These are phyloP conservation scores for Hydrangea macrophylla DNA, from an alignment of 148 eudicot species.

Conservation along the genomic window DNA sequence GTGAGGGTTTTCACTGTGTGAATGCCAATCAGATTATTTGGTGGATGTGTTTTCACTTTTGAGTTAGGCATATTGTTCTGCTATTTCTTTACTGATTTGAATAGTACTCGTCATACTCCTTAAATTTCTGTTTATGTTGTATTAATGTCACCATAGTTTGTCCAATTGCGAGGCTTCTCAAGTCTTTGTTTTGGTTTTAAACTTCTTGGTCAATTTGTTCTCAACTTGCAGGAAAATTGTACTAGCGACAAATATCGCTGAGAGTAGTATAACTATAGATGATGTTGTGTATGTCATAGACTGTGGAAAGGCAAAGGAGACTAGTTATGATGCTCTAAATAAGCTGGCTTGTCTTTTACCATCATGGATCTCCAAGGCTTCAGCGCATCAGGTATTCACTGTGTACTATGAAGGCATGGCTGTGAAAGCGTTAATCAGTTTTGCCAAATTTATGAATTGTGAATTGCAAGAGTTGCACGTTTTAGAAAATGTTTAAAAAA, in stretches of 20 bases:
- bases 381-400: conserved; percentile 87
- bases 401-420: background rate
- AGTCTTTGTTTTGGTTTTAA: background rate
- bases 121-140: conserved; percentile 4
- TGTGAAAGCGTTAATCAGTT: no score
- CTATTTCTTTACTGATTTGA: background rate
- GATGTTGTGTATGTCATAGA: conserved; percentile 94
- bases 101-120: background rate
- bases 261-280: conserved; percentile 96
- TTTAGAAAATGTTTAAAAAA: no score
- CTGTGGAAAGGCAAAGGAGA: conserved; percentile 98
- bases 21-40: background rate
- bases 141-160: background rate
- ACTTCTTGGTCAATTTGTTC: conserved; percentile 5
- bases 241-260: conserved; percentile 95
- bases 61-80: background rate
- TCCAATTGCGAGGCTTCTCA: background rate
- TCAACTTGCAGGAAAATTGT: conserved; percentile 72
- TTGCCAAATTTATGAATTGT: background rate
- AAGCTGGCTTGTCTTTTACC: conserved; percentile 95
- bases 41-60: background rate
- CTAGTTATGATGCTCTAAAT: conserved; percentile 96
- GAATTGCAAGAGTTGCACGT: no score
- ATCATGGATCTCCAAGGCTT: conserved; percentile 98
- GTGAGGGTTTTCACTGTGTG: background rate